Base-by-base conservation (phyloP, 2,329 filamentous ascomycete genomes). In the Falciphora oryzae region DNA sequence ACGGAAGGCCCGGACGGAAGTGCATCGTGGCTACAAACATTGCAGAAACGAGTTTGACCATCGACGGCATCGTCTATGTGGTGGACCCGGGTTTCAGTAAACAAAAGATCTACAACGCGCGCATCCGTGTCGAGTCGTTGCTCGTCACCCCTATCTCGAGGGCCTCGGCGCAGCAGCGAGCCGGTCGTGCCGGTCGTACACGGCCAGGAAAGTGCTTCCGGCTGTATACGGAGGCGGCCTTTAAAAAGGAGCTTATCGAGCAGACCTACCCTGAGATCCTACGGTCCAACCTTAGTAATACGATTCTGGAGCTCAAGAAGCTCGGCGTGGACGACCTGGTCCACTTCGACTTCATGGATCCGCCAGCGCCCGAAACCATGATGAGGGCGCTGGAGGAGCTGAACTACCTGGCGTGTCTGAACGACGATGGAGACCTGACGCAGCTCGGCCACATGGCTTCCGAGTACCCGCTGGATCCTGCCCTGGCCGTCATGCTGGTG, bases 71-170 rank as follows among this genome's bases (percentile, higher is more conserved):
- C 68, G 95, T 99, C 50, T 99, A 97, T 73, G 95, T 99, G 44
- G 94, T 99, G n/a, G 95, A 99, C 73, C 94, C 95, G 2, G 95
- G 95, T 50, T 99, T 99, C 81, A 97, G 93, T 80, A 99, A 99
- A 81, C 95, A 99, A 74, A 99, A 98, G 79, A 95, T 98, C 68
- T 99, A 98, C 82, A 98, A 99, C 77, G 94, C 95, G 28, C 89
- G 95, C 67, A 96, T 97, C 71, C 89, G 95, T 76, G 93, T 99
- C 68, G 95, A 99, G 78, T 98, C 95, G 1, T 84, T 99, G 10
- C 83, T 99, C n/a, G 94, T 99, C 6, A 97, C 95, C 3, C 93
- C 95, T 28, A 98, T 99, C 70, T 98, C 93, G 66, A 98, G 97
- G 77, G 95, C 95, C 29, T 98, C 95, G 1, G 95, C 96, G 13